Evolutionary conservation across 202 grass and related monocot genomes (phyloP), one percentile per base, ranked within the genome.

Genomic region (Tripidium arundinaceum): DNA sequence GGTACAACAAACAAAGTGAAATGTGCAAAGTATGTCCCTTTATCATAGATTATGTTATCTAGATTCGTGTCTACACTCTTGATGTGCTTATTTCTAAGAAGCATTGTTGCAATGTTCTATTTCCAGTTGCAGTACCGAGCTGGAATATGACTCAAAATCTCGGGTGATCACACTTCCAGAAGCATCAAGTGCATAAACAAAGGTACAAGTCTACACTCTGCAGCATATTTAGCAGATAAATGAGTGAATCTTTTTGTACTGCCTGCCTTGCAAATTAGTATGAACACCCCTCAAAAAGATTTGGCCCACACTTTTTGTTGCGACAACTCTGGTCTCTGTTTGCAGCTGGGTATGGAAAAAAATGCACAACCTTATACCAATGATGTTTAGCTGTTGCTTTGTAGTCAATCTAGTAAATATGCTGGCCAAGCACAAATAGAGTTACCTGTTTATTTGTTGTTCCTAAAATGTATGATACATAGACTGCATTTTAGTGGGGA

Each of bases 1-100:
- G 92, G 95, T 64, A 49, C 85, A 27, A 87, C 76, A 42, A 98
- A 98, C 81, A 91, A 82, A 33, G 62, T 98, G 21, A 98, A 98
- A 91, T 98, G 95, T 45, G 76, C 88, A 81, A 86, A 94, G 95
- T 98, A 92, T 68, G 91, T 8, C 27, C 16, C 36, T 52, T 59
- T 45, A 46, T 55, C 40, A 54, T 58, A 8, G 1, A 33, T 33
- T 6, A 45, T 40, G 37, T 49, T 79, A 49, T 63, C 16, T 64
- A 54, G 27, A 21, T 70, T 18, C 3, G 0, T 38, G 19, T 69
- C 13, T 49, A 49, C 5, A 45, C 7, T 65, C 58, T 5, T 28
- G 14, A 0, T 27, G 39, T 1, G 13, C 7, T 59, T 77, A 22
- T 43, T 72, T 39, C 26, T 83, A 13, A 26, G 18, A 26, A 22